Percentiles rank a stretch among this genome's conserved stretches.
These are phyloP conservation scores for Globisporangium viniferum DNA, from an alignment of 352 stramenopile genomes.

Conservation along the genomic window DNA sequence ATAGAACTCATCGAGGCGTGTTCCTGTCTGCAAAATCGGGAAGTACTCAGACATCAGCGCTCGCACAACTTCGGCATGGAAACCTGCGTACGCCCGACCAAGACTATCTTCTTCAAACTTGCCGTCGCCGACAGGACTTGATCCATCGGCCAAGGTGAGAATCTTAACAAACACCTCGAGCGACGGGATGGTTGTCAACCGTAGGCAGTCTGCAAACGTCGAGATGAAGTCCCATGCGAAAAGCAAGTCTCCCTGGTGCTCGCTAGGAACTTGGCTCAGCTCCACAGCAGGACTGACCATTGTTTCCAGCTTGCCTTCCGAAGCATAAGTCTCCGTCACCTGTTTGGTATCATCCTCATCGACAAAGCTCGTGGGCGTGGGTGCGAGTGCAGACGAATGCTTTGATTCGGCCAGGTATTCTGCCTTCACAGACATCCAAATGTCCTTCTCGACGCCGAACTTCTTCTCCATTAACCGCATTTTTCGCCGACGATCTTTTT, in stretches of 20 bases:
- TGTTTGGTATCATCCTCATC: conserved; percentile 1
- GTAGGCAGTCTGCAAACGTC: conserved; percentile 66
- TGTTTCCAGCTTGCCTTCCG: conserved; percentile 11
- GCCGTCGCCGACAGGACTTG: conserved; percentile 45
- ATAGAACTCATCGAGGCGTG: conserved; percentile 66
- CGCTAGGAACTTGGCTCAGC: conserved; percentile 35
- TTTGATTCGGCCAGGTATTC: conserved; percentile 24
- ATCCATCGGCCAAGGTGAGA: conserved; percentile 39
- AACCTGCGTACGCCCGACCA: conserved; percentile 35
- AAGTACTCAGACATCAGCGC: conserved; percentile 62
- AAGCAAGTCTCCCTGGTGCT: conserved; percentile 52
- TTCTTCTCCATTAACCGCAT: conserved; percentile 55
- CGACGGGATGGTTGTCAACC: conserved; percentile 44
- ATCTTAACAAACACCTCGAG: conserved; percentile 52
- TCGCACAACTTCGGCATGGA: conserved; percentile 56
- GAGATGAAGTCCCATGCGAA: conserved; percentile 80
- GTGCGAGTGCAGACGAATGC: background rate
- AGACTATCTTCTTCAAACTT: conserved; percentile 52
- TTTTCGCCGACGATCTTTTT: conserved; percentile 54
- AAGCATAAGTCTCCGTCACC: background rate
- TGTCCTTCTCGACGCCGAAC: conserved; percentile 38
- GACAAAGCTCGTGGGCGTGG: background rate
- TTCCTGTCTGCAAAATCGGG: conserved; percentile 64
- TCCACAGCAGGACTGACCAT: conserved; percentile 31
- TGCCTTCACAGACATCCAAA: conserved; percentile 58